Base-by-base conservation (phyloP, 2,329 filamentous ascomycete genomes). In the Xylaria sp. region DNA sequence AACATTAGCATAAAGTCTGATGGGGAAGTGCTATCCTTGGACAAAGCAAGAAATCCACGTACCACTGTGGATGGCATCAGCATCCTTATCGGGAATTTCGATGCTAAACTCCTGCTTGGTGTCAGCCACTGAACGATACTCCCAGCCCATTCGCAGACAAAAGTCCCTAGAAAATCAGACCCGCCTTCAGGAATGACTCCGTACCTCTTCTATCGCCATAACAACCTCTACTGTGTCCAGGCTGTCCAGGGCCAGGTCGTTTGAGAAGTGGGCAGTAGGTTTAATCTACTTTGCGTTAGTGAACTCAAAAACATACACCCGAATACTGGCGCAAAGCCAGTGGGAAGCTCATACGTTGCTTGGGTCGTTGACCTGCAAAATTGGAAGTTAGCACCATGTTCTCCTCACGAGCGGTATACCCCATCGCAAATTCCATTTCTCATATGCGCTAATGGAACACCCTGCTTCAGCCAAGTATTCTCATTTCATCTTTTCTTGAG, bases 181-280 rank as follows among this genome's bases (percentile, higher is more conserved):
- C 3, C 8, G 2, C 5, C 5, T 51, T 18, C 16, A 18, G 3
- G 13, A 10, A 12, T 37, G n/a, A 6, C n/a, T 29, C 6, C 64
- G 76, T 84, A 94, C 92, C 91, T 99, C 96, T 89, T 99, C 96
- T 84, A 99, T 98, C 75, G 96, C 96, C 96, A 99, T 99, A 78
- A 99, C 96, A 75, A 99, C 96, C 88, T 99, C 96, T 73, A 99
- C 96, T 72, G 96, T 98, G 83, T 99, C 96, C 82, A 99, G 89
- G 84, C 92, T 97, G 86, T 99, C 96, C 78, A 99, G 87, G 74
- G 94, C 96, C 73, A 99, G 92, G 84, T 99, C 95, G 82, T 98
- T 98, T 80, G 93, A 88, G 85, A 99, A 99, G 88, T 98, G 94
- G 68, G 95, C 91, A 63, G 85, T 87, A 72, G 89, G 84, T 78